Conservation (phyloP, 148 eudicot species). For the Mesembryanthemum crystallinum region DNA sequence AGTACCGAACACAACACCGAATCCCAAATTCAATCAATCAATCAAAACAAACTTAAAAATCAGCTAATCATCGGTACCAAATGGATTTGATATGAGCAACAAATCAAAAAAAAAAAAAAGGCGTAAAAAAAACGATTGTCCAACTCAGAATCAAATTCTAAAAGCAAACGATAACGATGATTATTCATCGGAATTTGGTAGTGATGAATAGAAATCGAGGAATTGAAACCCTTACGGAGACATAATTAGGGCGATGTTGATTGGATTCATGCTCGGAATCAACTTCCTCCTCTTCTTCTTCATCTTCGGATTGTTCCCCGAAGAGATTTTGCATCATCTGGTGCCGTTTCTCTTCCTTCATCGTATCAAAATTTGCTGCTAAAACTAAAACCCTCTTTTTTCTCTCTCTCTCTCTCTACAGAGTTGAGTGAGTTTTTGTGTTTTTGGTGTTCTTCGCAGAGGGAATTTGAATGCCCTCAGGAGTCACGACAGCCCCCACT, state of each 20-base stretch:
- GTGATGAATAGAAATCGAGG: not conserved
- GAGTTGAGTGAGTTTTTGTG: too few species aligned
- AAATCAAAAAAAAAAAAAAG: not conserved
- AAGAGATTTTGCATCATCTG: conserved; percentile 97
- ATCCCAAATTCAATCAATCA: not conserved
- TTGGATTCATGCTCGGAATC: conserved; percentile 97
- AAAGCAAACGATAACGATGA: not conserved
- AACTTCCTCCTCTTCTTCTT: conserved; percentile 79
- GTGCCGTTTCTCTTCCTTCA: conserved; percentile 84
- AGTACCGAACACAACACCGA: too few species aligned
- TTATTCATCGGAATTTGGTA: too few species aligned
- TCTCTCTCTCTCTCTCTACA: too few species aligned
- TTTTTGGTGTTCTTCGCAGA: too few species aligned
- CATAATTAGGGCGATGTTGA: conserved; percentile 67
- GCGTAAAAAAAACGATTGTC: too few species aligned
- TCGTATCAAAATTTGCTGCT: conserved; percentile 34
- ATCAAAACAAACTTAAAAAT: not conserved
- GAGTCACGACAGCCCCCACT: too few species aligned
- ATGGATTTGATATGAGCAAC: not conserved
- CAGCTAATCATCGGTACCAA: not conserved
- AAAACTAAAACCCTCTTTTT: too few species aligned
- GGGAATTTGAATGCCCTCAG: too few species aligned
- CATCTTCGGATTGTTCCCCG: conserved; percentile 94
- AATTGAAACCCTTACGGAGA: conserved; percentile 43
- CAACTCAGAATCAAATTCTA: not conserved